Evolutionary conservation across 371 early-diverging fungal genomes (phyloP), one percentile per base, ranked within the genome.

Genomic region (Chytridium lagenaria): DNA sequence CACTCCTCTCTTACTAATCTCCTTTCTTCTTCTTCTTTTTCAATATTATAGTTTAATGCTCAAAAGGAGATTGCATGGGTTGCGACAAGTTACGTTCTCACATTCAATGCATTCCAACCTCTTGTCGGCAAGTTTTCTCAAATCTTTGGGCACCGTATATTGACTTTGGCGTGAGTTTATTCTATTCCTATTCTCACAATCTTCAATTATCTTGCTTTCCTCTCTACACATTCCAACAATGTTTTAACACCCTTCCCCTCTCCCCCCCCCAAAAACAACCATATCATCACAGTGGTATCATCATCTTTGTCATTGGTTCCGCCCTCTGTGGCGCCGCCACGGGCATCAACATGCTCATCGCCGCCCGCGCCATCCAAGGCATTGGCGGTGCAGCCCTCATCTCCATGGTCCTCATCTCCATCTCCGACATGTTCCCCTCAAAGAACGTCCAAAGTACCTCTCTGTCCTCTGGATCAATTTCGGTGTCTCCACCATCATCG

Each of bases 381-480:
- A 72, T 90, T 10, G 57, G 97, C 40, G 95, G 91, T 2, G 93
- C 92, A 0, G 96, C 95, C 0, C 74, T 94, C n/a, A 73, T 90
- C 51, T 74, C 85, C 0, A 77, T 92, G 70, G 86, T 88, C 23
- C 85, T 91, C 67, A 91, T 95, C 65, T 89, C 93, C 67, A 89
- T 95, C 59, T 86, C 93, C 2, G 96, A 96, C 68, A 81, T 95
- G 65, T 87, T 90, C 0, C 92, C 12, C 50, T 91, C n/a, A 77
- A 84, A 15, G 87, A 93, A 33, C 87, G 93, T 0, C 90, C 86
- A 30, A 88, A 87, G 72, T 90, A 86, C 77, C 86, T 87, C 68
- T 87, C 85, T 5, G 59, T 83, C 34, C 55, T 79, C 49, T 37
- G 76, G 33, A 69, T 69, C n/a, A 68, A 63, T 22, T 81, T 78